These are phyloP conservation scores for Suhomyces pyralidae DNA, from an alignment of 805 yeast genomes.

Conservation along the genomic window DNA sequence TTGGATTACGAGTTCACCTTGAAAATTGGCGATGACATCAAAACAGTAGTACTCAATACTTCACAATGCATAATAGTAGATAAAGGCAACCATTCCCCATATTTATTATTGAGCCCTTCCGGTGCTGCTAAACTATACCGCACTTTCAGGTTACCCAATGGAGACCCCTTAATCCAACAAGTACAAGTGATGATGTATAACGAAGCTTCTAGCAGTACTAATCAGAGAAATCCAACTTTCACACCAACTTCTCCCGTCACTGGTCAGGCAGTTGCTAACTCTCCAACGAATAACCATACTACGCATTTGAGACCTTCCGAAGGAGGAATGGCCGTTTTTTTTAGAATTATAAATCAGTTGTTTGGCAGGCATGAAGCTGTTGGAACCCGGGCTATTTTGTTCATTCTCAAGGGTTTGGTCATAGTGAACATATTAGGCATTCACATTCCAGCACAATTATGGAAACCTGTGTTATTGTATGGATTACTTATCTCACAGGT, in stretches of 20 bases:
- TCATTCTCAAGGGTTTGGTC: slow-evolving; percentile 1
- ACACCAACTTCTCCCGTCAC: neutral
- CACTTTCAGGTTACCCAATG: slow-evolving; percentile 8
- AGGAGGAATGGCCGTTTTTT: neutral
- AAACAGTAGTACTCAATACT: slow-evolving; percentile 24
- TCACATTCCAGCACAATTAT: neutral
- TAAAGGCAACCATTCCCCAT: slow-evolving; percentile 30
- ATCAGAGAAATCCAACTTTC: neutral
- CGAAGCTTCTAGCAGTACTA: neutral
- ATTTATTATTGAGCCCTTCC: slow-evolving; percentile 35
- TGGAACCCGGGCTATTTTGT: slow-evolving; percentile 1
- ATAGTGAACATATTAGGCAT: neutral
- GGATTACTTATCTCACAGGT: neutral
- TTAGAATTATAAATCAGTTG: neutral
- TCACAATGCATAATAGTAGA: slow-evolving; percentile 45
- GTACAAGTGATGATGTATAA: slow-evolving; percentile 19
- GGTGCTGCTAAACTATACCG: slow-evolving; percentile 29
- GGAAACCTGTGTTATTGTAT: neutral
- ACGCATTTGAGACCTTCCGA: neutral
- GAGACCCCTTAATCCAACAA: slow-evolving; percentile 21
- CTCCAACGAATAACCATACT: neutral
- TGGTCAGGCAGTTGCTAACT: neutral
- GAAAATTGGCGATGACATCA: slow-evolving; percentile 11
- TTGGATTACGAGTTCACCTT: slow-evolving; percentile 24
- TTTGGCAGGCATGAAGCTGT: slow-evolving; percentile 1